These are phyloP conservation scores for Teunomyces kruisii DNA, from an alignment of 805 yeast genomes.

Conservation along the genomic window DNA sequence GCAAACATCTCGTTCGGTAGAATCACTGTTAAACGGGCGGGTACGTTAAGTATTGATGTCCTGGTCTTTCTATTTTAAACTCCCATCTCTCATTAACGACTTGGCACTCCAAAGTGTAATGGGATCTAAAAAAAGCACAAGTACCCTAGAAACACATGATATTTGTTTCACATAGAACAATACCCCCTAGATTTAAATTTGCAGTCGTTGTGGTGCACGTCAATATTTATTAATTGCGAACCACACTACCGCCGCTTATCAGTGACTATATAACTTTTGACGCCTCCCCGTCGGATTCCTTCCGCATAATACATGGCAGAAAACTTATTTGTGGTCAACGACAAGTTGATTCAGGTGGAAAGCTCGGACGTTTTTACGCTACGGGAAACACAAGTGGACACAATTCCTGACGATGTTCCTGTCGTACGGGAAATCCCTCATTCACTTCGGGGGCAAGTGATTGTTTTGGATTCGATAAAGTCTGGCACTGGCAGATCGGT, in stretches of 20 bases:
- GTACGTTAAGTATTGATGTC: not conserved
- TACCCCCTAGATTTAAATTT: too few relatives aligned
- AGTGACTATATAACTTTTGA: not conserved
- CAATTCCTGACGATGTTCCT: not conserved
- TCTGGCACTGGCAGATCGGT: conserved; percentile 47
- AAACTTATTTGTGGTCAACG: conserved; percentile 3
- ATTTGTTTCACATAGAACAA: too few relatives aligned
- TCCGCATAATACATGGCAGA: not conserved
- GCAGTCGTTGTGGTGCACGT: not conserved
- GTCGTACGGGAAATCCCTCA: not conserved
- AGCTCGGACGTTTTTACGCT: not conserved
- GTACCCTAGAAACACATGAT: too few relatives aligned
- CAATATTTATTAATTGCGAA: not conserved
- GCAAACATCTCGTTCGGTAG: too few relatives aligned
- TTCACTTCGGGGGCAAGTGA: conserved; percentile 6
- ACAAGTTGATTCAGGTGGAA: conserved; percentile 1
- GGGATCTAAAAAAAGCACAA: too few relatives aligned
- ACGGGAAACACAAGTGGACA: not conserved
- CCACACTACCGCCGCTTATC: conserved; percentile 1
- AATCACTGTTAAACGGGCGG: not conserved
- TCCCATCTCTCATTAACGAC: too few relatives aligned
- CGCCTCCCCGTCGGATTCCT: not conserved
- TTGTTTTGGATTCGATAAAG: conserved; percentile 47
- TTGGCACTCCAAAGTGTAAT: too few relatives aligned
- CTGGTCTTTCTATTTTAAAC: not conserved